A percentile compares a stretch with the other conserved stretches of the same genome.
These are phyloP conservation scores for Sporothrix schenckii DNA, from an alignment of 2,329 filamentous ascomycete species.

Conservation along the genomic window DNA sequence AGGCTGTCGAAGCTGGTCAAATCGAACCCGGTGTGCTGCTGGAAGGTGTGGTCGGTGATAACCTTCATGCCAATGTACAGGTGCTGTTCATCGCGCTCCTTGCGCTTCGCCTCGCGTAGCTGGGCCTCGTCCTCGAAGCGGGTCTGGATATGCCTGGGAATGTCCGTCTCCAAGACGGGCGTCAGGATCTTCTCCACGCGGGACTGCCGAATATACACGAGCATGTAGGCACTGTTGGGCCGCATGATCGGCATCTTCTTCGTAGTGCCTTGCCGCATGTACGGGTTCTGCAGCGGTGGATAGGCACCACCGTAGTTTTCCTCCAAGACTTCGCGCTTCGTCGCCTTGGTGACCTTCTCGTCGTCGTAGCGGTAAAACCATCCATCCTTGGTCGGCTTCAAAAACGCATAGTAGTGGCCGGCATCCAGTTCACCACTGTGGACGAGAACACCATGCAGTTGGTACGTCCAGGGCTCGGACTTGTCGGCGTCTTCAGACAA, in stretches of 20 bases:
- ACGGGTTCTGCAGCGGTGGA: slow-evolving; percentile 49
- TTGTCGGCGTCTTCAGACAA: slow-evolving; percentile 82
- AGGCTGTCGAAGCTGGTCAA: slow-evolving; percentile 69
- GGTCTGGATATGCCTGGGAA: slow-evolving; percentile 78
- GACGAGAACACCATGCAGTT: slow-evolving; percentile 91
- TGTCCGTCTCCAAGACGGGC: slow-evolving; percentile 73
- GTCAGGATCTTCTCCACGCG: slow-evolving; percentile 81
- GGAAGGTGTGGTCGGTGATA: slow-evolving; percentile 80
- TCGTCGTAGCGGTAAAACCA: slow-evolving; percentile 98
- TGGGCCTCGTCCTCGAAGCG: slow-evolving; percentile 61
- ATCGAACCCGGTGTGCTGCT: slow-evolving; percentile 80
- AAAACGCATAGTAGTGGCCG: slow-evolving; percentile 96
- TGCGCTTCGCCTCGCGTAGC: slow-evolving; percentile 72
- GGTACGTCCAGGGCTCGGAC: slow-evolving; percentile 88
- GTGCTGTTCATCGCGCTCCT: slow-evolving; percentile 92
- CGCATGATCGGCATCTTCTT: slow-evolving; percentile 64
- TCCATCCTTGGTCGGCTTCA: slow-evolving; percentile 91
- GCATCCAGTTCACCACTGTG: slow-evolving; percentile 97
- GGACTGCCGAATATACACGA: slow-evolving; percentile 93
- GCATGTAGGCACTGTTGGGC: slow-evolving; percentile 91
- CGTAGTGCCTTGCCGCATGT: slow-evolving; percentile 51
- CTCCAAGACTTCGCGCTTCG: slow-evolving; percentile 85
- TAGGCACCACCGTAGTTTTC: slow-evolving; percentile 97
- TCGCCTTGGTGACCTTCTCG: slow-evolving; percentile 93
- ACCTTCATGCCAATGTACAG: slow-evolving; percentile 85